These are phyloP conservation scores for Moricandia moricandioides DNA, from an alignment of 345 rosid species.

Conservation along the genomic window DNA sequence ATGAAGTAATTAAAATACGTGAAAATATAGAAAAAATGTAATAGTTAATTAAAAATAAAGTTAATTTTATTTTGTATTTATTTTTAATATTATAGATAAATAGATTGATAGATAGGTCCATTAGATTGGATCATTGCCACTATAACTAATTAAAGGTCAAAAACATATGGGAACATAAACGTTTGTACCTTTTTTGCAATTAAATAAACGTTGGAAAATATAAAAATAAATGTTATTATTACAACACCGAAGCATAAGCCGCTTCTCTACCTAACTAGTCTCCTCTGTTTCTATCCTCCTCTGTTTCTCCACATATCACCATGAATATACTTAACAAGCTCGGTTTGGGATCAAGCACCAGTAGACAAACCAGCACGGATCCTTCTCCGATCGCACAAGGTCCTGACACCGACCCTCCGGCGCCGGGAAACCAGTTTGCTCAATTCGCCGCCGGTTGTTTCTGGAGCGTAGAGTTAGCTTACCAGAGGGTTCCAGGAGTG, in stretches of 20 bases:
- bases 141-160: background rate
- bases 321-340: slow-evolving; percentile 91
- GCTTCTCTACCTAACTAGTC: background rate
- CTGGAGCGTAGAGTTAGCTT: slow-evolving; percentile 87
- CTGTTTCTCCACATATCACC: slow-evolving; percentile 26
- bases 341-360: slow-evolving; percentile 54
- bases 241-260: background rate
- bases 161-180: background rate
- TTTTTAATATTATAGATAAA: no score
- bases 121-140: background rate
- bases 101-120: no score
- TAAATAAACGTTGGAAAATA: no score
- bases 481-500: slow-evolving; percentile 81
- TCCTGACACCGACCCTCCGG: slow-evolving; percentile 68
- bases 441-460: slow-evolving; percentile 95
- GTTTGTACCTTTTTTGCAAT: background rate
- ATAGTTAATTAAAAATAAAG: no score
- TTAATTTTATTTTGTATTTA: no score
- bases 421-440: slow-evolving; percentile 67
- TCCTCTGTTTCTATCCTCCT: background rate
- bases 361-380: slow-evolving; percentile 47
- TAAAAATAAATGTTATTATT: no score
- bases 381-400: slow-evolving; percentile 63
- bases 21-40: no score
- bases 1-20: no score